phyloP scores from a whole-genome alignment of 2,329 filamentous ascomycete genomes.

The Fusarium fracticaudum region DNA sequence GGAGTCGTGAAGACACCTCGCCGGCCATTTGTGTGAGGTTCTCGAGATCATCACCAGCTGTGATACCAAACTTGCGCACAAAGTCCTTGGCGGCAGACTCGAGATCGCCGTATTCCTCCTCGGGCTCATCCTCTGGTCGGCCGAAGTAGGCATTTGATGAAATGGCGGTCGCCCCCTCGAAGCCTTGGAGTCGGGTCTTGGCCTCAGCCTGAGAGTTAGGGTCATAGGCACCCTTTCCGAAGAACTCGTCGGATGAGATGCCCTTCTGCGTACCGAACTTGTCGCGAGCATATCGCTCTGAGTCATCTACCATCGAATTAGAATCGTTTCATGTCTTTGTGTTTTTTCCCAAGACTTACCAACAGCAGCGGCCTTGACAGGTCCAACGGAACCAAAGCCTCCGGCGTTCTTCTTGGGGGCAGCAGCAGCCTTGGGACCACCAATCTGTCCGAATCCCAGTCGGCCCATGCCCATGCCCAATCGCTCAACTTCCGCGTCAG shows the following conservation, averaged over 20 bases:
- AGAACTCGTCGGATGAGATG: conserved; percentile 98
- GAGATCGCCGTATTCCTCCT: conserved; percentile 88
- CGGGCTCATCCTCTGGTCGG: conserved; percentile 82
- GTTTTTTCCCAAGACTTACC: conserved; percentile 59
- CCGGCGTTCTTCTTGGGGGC: conserved; percentile 77
- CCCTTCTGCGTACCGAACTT: conserved; percentile 95
- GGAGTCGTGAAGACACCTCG: conserved; percentile 84
- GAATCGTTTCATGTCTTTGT: background rate
- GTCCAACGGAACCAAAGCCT: conserved; percentile 86
- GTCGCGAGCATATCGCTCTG: conserved; percentile 81
- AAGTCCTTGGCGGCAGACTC: conserved; percentile 97
- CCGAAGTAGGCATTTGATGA: conserved; percentile 99
- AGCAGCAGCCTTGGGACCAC: conserved; percentile 66
- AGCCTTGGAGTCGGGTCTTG: conserved; percentile 86
- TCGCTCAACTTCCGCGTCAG: conserved; percentile 83
- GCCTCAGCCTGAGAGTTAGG: conserved; percentile 83
- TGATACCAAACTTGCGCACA: conserved; percentile 93
- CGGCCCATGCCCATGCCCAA: conserved; percentile 88
- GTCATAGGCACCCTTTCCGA: conserved; percentile 89
- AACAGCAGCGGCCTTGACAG: conserved; percentile 74
- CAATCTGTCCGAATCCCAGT: conserved; percentile 89
- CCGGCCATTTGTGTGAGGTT: conserved; percentile 85
- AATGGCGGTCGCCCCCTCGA: conserved; percentile 91
- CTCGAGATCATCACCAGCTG: conserved; percentile 94
- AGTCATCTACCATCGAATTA: conserved; percentile 65